Evolutionary conservation across 345 rosid genomes (phyloP).

Genomic region (Combretum micranthum): DNA sequence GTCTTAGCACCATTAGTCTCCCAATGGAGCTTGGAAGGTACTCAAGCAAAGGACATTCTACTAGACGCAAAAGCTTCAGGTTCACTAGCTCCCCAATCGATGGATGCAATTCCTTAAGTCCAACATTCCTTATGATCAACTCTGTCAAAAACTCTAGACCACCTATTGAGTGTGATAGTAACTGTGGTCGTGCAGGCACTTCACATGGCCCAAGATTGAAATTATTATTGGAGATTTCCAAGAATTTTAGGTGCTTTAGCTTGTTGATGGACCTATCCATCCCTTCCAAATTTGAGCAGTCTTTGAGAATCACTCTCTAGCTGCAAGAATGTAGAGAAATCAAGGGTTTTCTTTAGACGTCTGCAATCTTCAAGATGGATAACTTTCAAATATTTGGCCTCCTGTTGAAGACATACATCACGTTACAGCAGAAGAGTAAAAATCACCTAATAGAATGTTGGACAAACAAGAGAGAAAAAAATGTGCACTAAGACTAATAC

Average conservation of each 20-base stretch:
- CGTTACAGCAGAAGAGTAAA: too few relatives aligned
- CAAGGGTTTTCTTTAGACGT: neutral
- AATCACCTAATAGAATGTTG: neutral
- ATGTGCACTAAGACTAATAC: neutral
- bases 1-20: neutral
- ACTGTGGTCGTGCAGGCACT: too few relatives aligned
- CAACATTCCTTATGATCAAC: neutral
- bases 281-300: neutral
- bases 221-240: neutral
- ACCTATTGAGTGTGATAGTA: too few relatives aligned
- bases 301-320: neutral
- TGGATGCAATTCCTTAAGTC: neutral
- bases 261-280: neutral
- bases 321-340: neutral
- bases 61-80: neutral
- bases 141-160: neutral
- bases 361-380: neutral
- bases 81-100: neutral
- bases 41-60: neutral
- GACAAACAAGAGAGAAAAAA: neutral
- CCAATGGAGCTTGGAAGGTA: neutral
- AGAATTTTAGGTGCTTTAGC: neutral
- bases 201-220: rapidly evolving
- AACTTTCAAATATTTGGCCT: neutral
- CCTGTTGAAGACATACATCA: neutral